Percentiles rank a stretch among this genome's conserved stretches.
Evolutionary conservation across 1,139 yeast species (phyloP).

Genomic region (Kluyveromyces sp.): DNA sequence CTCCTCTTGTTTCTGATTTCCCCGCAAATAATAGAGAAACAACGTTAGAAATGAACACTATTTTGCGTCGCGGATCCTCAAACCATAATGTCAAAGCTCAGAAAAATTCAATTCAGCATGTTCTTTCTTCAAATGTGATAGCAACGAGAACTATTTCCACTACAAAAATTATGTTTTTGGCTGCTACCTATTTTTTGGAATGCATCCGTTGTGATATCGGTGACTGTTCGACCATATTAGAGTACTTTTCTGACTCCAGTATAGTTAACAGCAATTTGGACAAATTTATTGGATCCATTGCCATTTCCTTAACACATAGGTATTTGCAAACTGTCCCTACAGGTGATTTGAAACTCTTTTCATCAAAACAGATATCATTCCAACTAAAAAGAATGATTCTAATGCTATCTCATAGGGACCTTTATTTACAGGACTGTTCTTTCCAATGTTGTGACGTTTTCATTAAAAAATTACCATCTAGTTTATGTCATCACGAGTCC

Average conservation of each 20-base stretch:
- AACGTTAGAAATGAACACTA: slow-evolving; percentile 84
- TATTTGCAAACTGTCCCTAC: slow-evolving; percentile 37
- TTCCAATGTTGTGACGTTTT: slow-evolving; percentile 69
- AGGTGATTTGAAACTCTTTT: slow-evolving; percentile 34
- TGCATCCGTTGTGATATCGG: slow-evolving; percentile 73
- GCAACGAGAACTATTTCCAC: slow-evolving; percentile 45
- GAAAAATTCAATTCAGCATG: slow-evolving; percentile 41
- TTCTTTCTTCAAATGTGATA: slow-evolving; percentile 28
- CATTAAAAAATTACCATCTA: slow-evolving; percentile 64
- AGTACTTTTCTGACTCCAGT: slow-evolving; percentile 83
- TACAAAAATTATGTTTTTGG: slow-evolving; percentile 80
- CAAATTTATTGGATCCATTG: slow-evolving; percentile 57
- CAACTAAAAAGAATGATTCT: slow-evolving; percentile 66
- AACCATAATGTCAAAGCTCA: slow-evolving; percentile 75
- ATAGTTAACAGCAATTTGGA: slow-evolving; percentile 55
- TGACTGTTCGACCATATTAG: slow-evolving; percentile 63
- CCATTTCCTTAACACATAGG: slow-evolving; percentile 51
- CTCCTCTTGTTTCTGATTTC: slow-evolving; percentile 84
- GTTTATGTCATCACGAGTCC: slow-evolving; percentile 67
- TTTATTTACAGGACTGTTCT: slow-evolving; percentile 72
- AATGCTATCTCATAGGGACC: slow-evolving; percentile 70
- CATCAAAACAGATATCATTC: slow-evolving; percentile 54
- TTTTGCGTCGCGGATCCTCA: slow-evolving; percentile 83
- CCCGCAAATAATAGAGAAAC: slow-evolving; percentile 87
- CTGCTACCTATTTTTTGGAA: slow-evolving; percentile 77